A percentile compares a stretch with the other conserved stretches of the same genome.
Evolutionary conservation across 2,329 filamentous ascomycete genomes (phyloP).

Genomic region (Botrytis byssoidea): DNA sequence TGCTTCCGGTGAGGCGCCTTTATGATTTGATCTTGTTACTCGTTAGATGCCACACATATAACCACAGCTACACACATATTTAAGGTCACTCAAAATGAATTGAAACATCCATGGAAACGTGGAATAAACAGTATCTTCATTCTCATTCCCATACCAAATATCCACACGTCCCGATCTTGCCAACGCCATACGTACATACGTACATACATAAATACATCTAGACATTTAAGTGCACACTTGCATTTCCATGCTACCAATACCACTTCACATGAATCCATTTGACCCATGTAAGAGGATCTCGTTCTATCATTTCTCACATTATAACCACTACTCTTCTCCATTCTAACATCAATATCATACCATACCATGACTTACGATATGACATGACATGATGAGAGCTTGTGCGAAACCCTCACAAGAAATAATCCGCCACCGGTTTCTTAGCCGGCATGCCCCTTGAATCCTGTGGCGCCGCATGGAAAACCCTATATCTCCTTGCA

Average conservation of each 20-base stretch:
- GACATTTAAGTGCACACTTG: not conserved
- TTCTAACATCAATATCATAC: not conserved
- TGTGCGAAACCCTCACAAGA: conserved; percentile 55
- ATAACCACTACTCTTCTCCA: not conserved
- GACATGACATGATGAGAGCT: not conserved
- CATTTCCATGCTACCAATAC: not conserved
- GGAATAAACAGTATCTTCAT: not conserved
- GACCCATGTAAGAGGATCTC: not conserved
- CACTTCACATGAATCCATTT: not conserved
- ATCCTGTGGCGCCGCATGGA: conserved; percentile 95
- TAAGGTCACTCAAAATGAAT: not conserved
- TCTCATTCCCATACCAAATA: not conserved
- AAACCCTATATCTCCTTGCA: conserved; percentile 87
- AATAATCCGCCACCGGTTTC: conserved; percentile 97
- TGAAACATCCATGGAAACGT: not conserved
- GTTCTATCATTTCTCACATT: not conserved
- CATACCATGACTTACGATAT: not conserved
- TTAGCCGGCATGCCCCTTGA: conserved; percentile 97
- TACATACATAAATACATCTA: conserved; percentile 3
- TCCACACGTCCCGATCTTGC: not conserved
- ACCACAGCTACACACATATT: not conserved
- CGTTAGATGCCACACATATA: not conserved
- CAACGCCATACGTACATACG: not conserved
- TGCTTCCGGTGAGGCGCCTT: not conserved
- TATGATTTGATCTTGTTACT: not conserved